These are phyloP conservation scores for Leishmania lainsoni DNA, from an alignment of 208 protist species.

Conservation along the genomic window DNA sequence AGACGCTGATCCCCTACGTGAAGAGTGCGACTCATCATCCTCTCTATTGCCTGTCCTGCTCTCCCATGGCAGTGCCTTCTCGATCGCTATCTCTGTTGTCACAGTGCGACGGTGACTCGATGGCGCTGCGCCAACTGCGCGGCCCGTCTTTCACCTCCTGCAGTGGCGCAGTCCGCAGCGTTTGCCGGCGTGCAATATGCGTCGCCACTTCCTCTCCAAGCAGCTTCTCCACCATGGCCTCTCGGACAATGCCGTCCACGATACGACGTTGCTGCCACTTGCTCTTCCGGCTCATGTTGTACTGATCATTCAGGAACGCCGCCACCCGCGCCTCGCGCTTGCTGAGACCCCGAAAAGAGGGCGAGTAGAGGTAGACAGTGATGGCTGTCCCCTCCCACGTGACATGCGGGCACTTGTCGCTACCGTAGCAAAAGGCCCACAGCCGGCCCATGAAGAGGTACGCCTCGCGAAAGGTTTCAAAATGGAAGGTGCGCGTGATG, in stretches of 20 bases:
- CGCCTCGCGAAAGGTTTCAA: constrained; percentile 60
- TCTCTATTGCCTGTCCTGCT: too few species aligned
- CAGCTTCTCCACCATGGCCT: constrained; percentile 49
- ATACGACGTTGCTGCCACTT: constrained; percentile 53
- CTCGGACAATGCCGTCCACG: constrained; percentile 26
- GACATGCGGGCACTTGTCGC: constrained; percentile 81
- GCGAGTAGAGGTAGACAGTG: constrained; percentile 85
- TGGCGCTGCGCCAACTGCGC: constrained; percentile 33
- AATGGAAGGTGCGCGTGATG: constrained; percentile 72
- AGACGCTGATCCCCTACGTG: background rate
- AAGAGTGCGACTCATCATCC: background rate
- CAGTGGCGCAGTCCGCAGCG: constrained; percentile 43
- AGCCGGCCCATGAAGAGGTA: constrained; percentile 85
- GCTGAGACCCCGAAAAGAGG: constrained; percentile 78
- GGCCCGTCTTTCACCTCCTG: constrained; percentile 41
- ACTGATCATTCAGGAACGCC: constrained; percentile 87
- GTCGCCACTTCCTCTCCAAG: constrained; percentile 42
- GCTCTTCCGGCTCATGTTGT: constrained; percentile 84
- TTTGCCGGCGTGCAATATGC: constrained; percentile 40
- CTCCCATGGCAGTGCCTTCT: background rate
- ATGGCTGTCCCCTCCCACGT: constrained; percentile 59
- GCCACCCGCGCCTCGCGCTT: constrained; percentile 81
- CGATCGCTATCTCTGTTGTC: background rate
- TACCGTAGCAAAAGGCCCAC: constrained; percentile 87
- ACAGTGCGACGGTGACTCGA: background rate